These are phyloP conservation scores for Globisporangium perplexum DNA, from an alignment of 352 stramenopile species.

Conservation along the genomic window DNA sequence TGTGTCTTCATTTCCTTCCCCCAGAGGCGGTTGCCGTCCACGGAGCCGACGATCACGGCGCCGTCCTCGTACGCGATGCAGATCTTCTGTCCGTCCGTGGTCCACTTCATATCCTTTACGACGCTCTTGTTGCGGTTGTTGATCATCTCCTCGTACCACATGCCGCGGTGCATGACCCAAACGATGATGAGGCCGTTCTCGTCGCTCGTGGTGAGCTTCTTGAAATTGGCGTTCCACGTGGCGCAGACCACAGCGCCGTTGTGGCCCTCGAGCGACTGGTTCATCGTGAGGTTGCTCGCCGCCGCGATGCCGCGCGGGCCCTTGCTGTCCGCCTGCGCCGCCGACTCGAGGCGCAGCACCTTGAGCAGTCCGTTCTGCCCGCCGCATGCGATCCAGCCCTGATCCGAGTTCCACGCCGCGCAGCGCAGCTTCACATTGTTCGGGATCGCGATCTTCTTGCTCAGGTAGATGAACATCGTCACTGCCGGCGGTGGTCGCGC, in stretches of 20 bases:
- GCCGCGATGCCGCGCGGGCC: conserved; percentile 77
- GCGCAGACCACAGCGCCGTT: conserved; percentile 87
- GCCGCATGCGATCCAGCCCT: conserved; percentile 94
- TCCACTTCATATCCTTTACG: conserved; percentile 94
- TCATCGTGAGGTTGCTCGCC: conserved; percentile 91
- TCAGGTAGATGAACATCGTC: conserved; percentile 93
- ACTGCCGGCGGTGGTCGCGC: neutral
- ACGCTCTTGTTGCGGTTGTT: conserved; percentile 96
- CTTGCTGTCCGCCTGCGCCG: conserved; percentile 57
- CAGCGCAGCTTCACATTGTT: conserved; percentile 91
- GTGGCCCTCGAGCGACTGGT: conserved; percentile 93
- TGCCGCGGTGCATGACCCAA: conserved; percentile 91
- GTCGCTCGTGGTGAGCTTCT: conserved; percentile 94
- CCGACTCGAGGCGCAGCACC: conserved; percentile 88
- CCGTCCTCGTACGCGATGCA: conserved; percentile 95
- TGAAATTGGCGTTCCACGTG: conserved; percentile 93
- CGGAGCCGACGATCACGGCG: conserved; percentile 91
- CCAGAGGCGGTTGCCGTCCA: conserved; percentile 93
- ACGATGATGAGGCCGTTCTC: conserved; percentile 95
- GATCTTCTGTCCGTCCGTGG: conserved; percentile 91
- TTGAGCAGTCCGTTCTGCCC: conserved; percentile 92
- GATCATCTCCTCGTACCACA: conserved; percentile 97
- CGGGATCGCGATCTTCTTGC: conserved; percentile 94
- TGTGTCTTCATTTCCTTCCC: conserved; percentile 92
- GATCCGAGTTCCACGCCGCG: conserved; percentile 90